Conservation (phyloP, 345 rosid genomes). For the Pistacia vera region DNA sequence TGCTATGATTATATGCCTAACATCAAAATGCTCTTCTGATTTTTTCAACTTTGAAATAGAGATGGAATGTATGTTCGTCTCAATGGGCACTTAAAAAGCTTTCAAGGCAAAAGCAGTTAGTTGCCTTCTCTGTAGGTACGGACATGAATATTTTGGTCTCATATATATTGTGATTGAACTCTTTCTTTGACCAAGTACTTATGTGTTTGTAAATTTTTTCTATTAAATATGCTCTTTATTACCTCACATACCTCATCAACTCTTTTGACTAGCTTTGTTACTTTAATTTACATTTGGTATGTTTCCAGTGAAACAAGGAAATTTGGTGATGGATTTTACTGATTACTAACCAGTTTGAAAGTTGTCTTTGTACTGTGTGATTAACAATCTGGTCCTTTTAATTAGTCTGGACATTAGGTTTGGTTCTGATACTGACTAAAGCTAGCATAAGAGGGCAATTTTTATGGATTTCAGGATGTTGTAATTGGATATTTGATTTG, state of each 20-base stretch:
- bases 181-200: neutral
- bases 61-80: slow-evolving; percentile 79
- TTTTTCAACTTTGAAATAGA: slow-evolving; percentile 33
- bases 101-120: slow-evolving; percentile 67
- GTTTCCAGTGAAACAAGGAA: neutral
- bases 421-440: neutral
- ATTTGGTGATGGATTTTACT: neutral
- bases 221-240: neutral
- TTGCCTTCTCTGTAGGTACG: slow-evolving; percentile 85
- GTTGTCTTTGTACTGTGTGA: neutral
- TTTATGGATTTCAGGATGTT: neutral
- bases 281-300: neutral
- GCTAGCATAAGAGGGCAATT: neutral
- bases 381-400: neutral
- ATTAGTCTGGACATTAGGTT: neutral
- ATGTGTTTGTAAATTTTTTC: neutral
- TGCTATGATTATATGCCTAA: neutral
- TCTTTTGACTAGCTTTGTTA: neutral
- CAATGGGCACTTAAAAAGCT: slow-evolving; percentile 74
- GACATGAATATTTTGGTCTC: neutral
- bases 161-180: neutral
- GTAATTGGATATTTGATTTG: neutral
- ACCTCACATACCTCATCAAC: neutral
- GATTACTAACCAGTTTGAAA: neutral
- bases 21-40: neutral